Conservation (phyloP, 257 asterid genomes). For the Solanum etuberosum region DNA sequence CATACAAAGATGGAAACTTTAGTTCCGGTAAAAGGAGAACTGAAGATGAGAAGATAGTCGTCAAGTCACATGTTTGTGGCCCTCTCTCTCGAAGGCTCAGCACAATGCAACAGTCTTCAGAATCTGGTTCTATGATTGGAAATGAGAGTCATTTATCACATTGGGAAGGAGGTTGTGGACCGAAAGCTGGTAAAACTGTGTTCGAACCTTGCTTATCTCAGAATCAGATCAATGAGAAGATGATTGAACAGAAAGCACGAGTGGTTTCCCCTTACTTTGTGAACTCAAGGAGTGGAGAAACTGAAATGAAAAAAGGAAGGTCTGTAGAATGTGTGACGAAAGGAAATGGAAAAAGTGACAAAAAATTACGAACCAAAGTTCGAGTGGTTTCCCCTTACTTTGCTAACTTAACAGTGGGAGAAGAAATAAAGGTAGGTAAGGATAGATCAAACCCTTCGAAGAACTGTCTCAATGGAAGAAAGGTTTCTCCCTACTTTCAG, state of each 20-base stretch:
- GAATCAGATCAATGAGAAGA: not conserved
- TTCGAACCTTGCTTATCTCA: not conserved
- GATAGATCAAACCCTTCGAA: not conserved
- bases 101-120: not conserved
- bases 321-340: not conserved
- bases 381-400: constrained; percentile 45
- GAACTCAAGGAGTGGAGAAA: not conserved
- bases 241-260: not conserved
- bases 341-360: not conserved
- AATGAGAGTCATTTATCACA: not conserved
- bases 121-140: not conserved
- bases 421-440: not conserved
- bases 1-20: constrained; percentile 4
- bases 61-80: not conserved
- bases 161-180: not conserved
- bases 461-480: not conserved
- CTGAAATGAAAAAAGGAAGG: not conserved
- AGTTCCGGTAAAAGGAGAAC: not conserved
- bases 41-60: not conserved
- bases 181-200: not conserved
- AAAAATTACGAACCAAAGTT: constrained; percentile 5
- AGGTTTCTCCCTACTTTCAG: constrained; percentile 25
- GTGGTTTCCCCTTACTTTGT: constrained; percentile 6
- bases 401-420: constrained; percentile 9
- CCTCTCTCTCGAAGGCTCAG: not conserved